Base-by-base conservation (phyloP, 2,329 filamentous ascomycete genomes). In the Cadophora malorum region DNA sequence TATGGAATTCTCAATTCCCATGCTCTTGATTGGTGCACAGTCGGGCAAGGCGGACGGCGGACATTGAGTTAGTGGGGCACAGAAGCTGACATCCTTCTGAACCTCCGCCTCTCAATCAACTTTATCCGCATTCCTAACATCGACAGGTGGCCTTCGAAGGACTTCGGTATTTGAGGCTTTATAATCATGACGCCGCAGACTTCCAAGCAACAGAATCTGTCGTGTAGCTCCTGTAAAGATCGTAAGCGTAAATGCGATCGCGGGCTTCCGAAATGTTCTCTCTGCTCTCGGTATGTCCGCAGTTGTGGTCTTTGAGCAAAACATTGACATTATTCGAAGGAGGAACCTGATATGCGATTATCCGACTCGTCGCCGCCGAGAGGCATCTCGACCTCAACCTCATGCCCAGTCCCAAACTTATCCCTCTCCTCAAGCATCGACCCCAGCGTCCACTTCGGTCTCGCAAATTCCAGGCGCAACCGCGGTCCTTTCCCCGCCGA, bases 181-280 rank as follows among this genome's bases (percentile, higher is more conserved):
- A 16, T 28, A 56, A 21, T 21, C 14, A 56, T 56, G 53, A 33
- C 28, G 8, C 28, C 53, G 14, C 23, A 35, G 21, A 4, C 53
- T n/a, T 8, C 12, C 9, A 33, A 28, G 33, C 28, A 56, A 28
- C 28, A 14, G 0, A 56, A 28, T 6, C 28, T 56, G 16, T 56
- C 53, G 3, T 56, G 53, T 19, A 35, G 9, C 19, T 28, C 53
- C 6, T 56, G 53, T 16, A 56, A 56, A 21, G 31, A 35, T 14
- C 19, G 28, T 16, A 56, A 56, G 53, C 53, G 53, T 8, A 56
- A 56, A 35, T 56, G 53, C n/a, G 53, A 35, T 28, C 53, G 67
- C 28, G 28, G 25, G 9, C 64, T 69, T 5, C 69, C 71, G 38
- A 67, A 59, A 25, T 72, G 71, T 35, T 67, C 67, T 23, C 59